Conservation (phyloP, 1,139 yeast species). For the Candida sojae region DNA sequence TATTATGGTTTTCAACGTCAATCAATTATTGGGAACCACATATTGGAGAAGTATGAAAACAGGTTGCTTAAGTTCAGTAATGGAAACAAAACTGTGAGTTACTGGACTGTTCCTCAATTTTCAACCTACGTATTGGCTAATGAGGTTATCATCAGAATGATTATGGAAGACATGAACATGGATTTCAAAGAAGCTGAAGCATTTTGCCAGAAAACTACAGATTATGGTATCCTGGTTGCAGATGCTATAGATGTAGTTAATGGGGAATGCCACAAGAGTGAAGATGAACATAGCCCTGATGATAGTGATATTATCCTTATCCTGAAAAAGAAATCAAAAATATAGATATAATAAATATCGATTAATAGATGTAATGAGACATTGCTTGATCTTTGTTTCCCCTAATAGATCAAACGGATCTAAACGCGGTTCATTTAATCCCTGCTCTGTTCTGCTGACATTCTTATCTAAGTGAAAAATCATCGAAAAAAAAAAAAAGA, state of each 20-base stretch:
- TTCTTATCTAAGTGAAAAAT: too few species aligned
- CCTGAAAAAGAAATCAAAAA: not conserved
- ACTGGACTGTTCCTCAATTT: conserved; percentile 64
- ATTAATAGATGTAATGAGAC: too few species aligned
- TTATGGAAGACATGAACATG: conserved; percentile 46
- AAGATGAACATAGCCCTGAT: not conserved
- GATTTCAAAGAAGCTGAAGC: conserved; percentile 44
- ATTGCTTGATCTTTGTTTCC: too few species aligned
- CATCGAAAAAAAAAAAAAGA: too few species aligned
- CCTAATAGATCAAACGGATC: too few species aligned
- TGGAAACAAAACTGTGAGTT: conserved; percentile 47
- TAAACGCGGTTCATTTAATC: too few species aligned
- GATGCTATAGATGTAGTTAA: conserved; percentile 35
- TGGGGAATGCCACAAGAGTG: not conserved
- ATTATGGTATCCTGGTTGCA: conserved; percentile 55
- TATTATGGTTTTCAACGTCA: conserved; percentile 64
- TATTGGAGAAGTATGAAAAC: conserved; percentile 27
- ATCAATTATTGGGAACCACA: conserved; percentile 44
- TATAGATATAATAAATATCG: not conserved
- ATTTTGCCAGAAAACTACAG: conserved; percentile 48
- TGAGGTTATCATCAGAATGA: conserved; percentile 56
- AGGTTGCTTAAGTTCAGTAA: conserved; percentile 26
- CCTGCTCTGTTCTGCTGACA: too few species aligned
- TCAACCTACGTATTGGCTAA: conserved; percentile 62
- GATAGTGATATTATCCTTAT: not conserved